Evolutionary conservation across 495 filamentous ascomycete genomes (phyloP), one percentile per base, ranked within the genome.

Genomic region (Lindgomyces ingoldianus): DNA sequence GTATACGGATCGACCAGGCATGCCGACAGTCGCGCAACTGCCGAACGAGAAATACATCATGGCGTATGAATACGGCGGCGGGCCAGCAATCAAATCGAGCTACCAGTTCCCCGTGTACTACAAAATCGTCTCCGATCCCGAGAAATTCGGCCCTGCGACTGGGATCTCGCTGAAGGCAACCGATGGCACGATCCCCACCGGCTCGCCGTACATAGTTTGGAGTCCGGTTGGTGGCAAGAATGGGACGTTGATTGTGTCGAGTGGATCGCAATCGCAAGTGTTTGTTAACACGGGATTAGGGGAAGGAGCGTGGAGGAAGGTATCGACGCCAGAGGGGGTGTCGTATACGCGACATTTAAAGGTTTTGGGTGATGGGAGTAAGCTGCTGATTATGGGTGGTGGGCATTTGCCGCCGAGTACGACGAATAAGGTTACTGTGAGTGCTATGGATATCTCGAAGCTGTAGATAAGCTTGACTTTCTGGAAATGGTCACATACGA

Each of bases 1-100:
- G 10, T 88, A 89, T 68, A 80, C 78, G n/a, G 81, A 80, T 49
- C 81, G 87, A 6, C 87, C 87, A 0, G 87, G 87, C 45, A 90
- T 90, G 87, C 80, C 87, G 9, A 80, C 80, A 9, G 79, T 87
- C 3, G 75, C 82, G 29, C 56, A 83, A 64, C 80, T 89, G 14
- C 84, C 85, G 1, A 83, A 85, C 67, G 79, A 80, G 48, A 76
- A 84, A 64, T 88, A 79, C 67, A 85, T 89, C 64, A 81, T 83
- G 72, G 79, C 80, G 26, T 87, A 87, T 70, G 86, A 89, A 73
- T 85, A 82, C 62, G 83, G 84, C 44, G 85, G 84, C 10, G 79
- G 72, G 47, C 79, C 79, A 42, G 73, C 74, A 42, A 76, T 74
- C 16, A 64, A 70, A 47, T 66, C 49, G 36, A 77, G 78, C 60